phyloP scores from a whole-genome alignment of 2,329 filamentous ascomycete species.

The Juglanconis sp. region DNA sequence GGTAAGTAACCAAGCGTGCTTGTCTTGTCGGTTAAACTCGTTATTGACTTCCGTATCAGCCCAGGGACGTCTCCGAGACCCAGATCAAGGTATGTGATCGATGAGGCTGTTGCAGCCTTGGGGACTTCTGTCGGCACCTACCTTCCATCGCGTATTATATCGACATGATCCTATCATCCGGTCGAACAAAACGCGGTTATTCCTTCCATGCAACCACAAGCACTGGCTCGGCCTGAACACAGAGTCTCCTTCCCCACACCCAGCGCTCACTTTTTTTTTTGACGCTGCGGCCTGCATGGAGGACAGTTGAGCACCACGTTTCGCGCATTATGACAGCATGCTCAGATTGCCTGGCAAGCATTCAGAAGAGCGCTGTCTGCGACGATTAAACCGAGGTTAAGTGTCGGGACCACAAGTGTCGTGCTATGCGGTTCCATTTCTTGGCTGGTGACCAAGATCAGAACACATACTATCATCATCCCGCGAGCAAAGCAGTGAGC shows the following conservation, averaged over 20 bases:
- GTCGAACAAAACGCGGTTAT: slow-evolving; percentile 21
- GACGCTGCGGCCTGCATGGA: slow-evolving; percentile 8
- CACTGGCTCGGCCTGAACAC: slow-evolving; percentile 21
- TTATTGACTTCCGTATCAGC: slow-evolving; percentile 48
- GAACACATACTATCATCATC: slow-evolving; percentile 28
- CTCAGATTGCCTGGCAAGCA: slow-evolving; percentile 54
- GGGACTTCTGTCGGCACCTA: slow-evolving; percentile 66
- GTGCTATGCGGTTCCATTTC: slow-evolving; percentile 18
- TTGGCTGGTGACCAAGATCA: slow-evolving; percentile 27
- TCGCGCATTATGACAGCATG: slow-evolving; percentile 42
- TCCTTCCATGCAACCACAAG: slow-evolving; percentile 14
- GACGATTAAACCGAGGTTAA: slow-evolving; percentile 21
- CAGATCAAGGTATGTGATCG: slow-evolving; percentile 99
- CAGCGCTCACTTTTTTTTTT: slow-evolving; percentile 1
- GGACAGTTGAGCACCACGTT: slow-evolving; percentile 58
- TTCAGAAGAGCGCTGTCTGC: slow-evolving; percentile 25
- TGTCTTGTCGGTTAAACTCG: slow-evolving; percentile 41
- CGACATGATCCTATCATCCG: slow-evolving; percentile 23
- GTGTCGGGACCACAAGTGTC: slow-evolving; percentile 17
- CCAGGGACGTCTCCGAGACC: slow-evolving; percentile 90
- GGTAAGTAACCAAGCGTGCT: slow-evolving; percentile 55
- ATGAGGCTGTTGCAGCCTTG: slow-evolving; percentile 66
- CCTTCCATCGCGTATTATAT: slow-evolving; percentile 33
- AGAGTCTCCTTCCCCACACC: slow-evolving; percentile 41
- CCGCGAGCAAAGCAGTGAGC: slow-evolving; percentile 53